Evolutionary conservation across 441 rosid species (phyloP).

Genomic region (Pelargonium australe): DNA sequence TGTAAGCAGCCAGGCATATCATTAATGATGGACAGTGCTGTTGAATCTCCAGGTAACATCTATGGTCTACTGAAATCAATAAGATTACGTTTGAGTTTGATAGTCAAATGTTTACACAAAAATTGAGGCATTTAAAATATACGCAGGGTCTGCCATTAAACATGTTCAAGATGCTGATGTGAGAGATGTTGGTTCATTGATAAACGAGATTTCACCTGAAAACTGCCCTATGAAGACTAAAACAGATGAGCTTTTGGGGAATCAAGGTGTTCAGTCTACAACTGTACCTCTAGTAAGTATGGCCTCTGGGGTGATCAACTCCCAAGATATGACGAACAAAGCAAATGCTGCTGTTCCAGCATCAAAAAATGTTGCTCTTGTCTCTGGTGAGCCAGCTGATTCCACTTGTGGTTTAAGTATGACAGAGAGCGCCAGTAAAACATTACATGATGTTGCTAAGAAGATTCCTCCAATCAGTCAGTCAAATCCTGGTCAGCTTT

Average conservation of each 20-base stretch:
- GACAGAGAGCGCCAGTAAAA: conserved; percentile 21
- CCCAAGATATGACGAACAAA: conserved; percentile 28
- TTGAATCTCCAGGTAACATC: conserved; percentile 26
- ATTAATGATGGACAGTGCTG: conserved; percentile 23
- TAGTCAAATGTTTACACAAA: background rate
- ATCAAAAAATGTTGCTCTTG: conserved; percentile 14
- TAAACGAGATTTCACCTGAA: conserved; percentile 32
- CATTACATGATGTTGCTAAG: conserved; percentile 19
- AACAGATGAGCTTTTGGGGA: conserved; percentile 21
- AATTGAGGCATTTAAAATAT: conserved; percentile 17
- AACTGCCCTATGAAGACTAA: conserved; percentile 27
- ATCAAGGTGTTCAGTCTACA: conserved; percentile 24
- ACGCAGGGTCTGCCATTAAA: conserved; percentile 33
- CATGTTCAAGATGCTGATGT: conserved; percentile 28
- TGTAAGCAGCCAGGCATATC: conserved; percentile 23
- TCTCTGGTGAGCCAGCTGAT: conserved; percentile 21
- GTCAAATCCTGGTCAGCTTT: conserved; percentile 24
- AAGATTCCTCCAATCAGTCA: conserved; percentile 25
- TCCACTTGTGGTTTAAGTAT: conserved; percentile 18
- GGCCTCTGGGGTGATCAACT: conserved; percentile 27
- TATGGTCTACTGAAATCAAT: background rate
- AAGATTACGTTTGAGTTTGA: background rate
- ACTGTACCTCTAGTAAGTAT: conserved; percentile 20
- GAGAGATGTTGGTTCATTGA: conserved; percentile 28
- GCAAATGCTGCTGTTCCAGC: conserved; percentile 15